These are phyloP conservation scores for Lotus japonicus DNA, from an alignment of 306 rosid genomes.

Conservation along the genomic window DNA sequence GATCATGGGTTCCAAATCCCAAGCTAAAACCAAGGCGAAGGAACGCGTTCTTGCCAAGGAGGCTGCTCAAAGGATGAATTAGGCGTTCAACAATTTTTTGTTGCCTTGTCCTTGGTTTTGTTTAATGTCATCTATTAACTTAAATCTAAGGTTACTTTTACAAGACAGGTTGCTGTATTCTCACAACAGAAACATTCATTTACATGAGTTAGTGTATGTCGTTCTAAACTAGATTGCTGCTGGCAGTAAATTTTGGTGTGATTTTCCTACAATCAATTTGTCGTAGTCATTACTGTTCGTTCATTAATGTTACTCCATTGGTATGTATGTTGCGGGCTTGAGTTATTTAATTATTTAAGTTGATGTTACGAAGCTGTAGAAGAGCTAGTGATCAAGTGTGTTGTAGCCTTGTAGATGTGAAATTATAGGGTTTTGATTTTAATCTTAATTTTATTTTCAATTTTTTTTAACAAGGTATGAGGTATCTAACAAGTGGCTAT, in stretches of 20 bases:
- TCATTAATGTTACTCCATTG: too few relatives aligned
- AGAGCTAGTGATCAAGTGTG: too few relatives aligned
- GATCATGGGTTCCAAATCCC: constrained; percentile 83
- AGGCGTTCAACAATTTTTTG: constrained; percentile 5
- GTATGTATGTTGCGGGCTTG: too few relatives aligned
- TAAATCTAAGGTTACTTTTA: background rate
- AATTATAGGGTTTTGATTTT: too few relatives aligned
- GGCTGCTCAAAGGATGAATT: constrained; percentile 69
- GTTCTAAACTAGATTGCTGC: background rate
- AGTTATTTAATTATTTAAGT: too few relatives aligned
- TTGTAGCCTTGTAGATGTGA: too few relatives aligned
- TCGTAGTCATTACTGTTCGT: too few relatives aligned
- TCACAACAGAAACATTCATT: background rate
- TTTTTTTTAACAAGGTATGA: too few relatives aligned
- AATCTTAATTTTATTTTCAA: too few relatives aligned
- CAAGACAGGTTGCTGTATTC: background rate
- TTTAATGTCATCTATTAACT: background rate
- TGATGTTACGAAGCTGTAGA: too few relatives aligned
- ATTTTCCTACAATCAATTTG: background rate
- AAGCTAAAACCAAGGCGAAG: constrained; percentile 73
- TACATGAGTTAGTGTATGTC: background rate
- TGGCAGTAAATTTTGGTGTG: background rate
- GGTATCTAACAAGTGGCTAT: too few relatives aligned
- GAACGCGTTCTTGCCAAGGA: constrained; percentile 72
- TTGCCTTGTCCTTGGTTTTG: background rate